phyloP scores from a whole-genome alignment of 1,139 yeast genomes.

The Scheffersomyces cryptocercus region DNA sequence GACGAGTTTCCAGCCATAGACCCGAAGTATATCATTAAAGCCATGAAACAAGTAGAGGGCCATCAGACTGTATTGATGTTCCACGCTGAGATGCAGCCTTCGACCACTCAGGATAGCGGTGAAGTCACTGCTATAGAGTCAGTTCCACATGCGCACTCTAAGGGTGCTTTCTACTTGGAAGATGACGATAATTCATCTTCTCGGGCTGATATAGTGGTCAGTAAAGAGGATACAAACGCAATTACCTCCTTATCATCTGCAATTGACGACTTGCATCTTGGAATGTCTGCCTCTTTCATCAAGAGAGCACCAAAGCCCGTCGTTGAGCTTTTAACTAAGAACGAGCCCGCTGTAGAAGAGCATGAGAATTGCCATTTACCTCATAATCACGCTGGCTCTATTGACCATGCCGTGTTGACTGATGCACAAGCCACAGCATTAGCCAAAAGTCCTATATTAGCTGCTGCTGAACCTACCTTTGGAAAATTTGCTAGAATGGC shows the following conservation, averaged over 20 bases:
- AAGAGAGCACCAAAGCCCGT: conserved; percentile 43
- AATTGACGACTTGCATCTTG: conserved; percentile 41
- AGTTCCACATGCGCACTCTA: background rate
- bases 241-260: conserved; percentile 13
- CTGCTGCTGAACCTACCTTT: conserved; percentile 57
- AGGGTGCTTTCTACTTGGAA: conserved; percentile 16
- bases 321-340: conserved; percentile 26
- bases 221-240: conserved; percentile 3
- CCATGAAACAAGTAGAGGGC: conserved; percentile 62
- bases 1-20: conserved; percentile 88
- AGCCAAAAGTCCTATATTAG: conserved; percentile 53
- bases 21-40: conserved; percentile 60
- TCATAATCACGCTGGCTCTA: conserved; percentile 41
- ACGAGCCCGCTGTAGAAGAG: conserved; percentile 21
- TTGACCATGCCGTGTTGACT: conserved; percentile 40
- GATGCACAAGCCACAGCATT: conserved; percentile 53
- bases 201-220: conserved; percentile 7
- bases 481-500: conserved; percentile 53
- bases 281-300: conserved; percentile 50
- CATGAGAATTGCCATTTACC: conserved; percentile 38
- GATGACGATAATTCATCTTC: conserved; percentile 11
- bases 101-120: background rate
- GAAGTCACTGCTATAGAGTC: background rate
- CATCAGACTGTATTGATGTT: conserved; percentile 77
- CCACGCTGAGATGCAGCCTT: conserved; percentile 85